phyloP scores from a whole-genome alignment of 345 rosid genomes.

The Cardamine resedifolia region DNA sequence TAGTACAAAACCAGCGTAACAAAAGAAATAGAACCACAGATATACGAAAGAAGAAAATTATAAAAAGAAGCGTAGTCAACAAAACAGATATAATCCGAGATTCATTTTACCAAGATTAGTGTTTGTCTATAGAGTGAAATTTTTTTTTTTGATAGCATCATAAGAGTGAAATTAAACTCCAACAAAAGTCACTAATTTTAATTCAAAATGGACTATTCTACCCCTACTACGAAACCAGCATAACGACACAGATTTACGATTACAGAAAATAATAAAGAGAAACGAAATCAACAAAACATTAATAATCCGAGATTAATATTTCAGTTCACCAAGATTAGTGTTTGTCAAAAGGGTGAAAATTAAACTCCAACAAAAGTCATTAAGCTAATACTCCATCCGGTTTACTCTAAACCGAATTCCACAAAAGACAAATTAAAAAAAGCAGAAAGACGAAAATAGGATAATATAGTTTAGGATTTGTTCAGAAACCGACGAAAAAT shows the following conservation, averaged over 20 bases:
- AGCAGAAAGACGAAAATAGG: conserved; percentile 7
- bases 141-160: too few relatives aligned
- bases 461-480: background rate
- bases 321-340: conserved; percentile 3
- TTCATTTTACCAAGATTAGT: background rate
- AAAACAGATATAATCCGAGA: background rate
- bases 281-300: background rate
- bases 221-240: background rate
- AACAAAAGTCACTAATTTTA: too few relatives aligned
- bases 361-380: conserved; percentile 17
- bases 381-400: conserved; percentile 15
- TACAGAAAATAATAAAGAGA: background rate
- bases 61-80: background rate
- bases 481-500: conserved; percentile 27
- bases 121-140: too few relatives aligned
- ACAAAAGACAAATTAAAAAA: conserved; percentile 16
- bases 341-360: conserved; percentile 28
- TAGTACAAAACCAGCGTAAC: too few relatives aligned
- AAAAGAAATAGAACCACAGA: too few relatives aligned
- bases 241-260: background rate
- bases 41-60: too few relatives aligned
- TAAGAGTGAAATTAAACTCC: too few relatives aligned
- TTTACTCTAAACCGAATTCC: conserved; percentile 12
- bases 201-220: too few relatives aligned
- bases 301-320: background rate